Evolutionary conservation across 2,329 filamentous ascomycete species (phyloP).

Genomic region (Colletotrichum navitas): DNA sequence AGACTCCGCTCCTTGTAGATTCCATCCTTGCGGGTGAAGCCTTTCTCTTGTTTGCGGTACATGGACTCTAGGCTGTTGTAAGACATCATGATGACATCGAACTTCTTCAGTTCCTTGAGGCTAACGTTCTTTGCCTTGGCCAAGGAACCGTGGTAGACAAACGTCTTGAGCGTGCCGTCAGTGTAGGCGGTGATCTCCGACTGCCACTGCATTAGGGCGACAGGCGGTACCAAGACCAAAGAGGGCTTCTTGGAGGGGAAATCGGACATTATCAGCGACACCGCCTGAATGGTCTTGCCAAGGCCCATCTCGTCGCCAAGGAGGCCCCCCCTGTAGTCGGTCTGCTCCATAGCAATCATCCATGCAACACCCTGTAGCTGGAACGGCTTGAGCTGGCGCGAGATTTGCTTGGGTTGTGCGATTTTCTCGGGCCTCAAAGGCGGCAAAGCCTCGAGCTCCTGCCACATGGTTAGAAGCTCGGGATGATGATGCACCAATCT

Average conservation of each 20-base stretch:
- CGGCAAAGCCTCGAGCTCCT: slow-evolving; percentile 75
- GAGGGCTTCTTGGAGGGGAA: slow-evolving; percentile 84
- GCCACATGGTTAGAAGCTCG: slow-evolving; percentile 86
- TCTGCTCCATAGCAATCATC: slow-evolving; percentile 93
- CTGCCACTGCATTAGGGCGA: slow-evolving; percentile 96
- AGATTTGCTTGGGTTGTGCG: slow-evolving; percentile 81
- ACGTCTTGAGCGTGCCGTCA: slow-evolving; percentile 87
- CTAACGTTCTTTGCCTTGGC: slow-evolving; percentile 83
- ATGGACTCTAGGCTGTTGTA: slow-evolving; percentile 94
- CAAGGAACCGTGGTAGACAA: slow-evolving; percentile 92
- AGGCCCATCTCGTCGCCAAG: slow-evolving; percentile 99
- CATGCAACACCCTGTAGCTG: slow-evolving; percentile 94
- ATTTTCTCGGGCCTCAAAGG: slow-evolving; percentile 73
- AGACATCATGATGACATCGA: slow-evolving; percentile 96
- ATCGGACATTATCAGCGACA: slow-evolving; percentile 98
- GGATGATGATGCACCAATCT: slow-evolving; percentile 84
- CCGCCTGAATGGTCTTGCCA: slow-evolving; percentile 98
- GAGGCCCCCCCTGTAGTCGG: slow-evolving; percentile 87
- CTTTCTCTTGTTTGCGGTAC: slow-evolving; percentile 91
- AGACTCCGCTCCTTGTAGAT: slow-evolving; percentile 83
- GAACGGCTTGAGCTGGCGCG: slow-evolving; percentile 88
- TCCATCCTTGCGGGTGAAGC: slow-evolving; percentile 84
- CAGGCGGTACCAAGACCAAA: slow-evolving; percentile 90
- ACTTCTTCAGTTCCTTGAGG: slow-evolving; percentile 80
- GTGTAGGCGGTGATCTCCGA: slow-evolving; percentile 85